Conservation (phyloP, 1,139 yeast species). For the Diutina catenulata region DNA sequence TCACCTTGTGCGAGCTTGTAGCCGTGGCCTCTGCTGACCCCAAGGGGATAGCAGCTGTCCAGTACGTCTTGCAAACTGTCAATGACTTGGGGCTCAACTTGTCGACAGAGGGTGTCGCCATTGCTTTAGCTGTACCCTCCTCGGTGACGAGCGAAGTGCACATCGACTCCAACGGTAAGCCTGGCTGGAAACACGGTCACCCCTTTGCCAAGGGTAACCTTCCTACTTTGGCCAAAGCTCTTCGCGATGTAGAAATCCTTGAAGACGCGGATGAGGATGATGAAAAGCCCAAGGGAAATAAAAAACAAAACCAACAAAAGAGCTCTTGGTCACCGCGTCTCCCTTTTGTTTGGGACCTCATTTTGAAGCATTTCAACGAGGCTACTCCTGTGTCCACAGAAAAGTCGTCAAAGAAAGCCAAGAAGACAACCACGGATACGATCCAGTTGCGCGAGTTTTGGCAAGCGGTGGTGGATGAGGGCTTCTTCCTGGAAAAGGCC, state of each 20-base stretch:
- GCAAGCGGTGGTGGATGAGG: slow-evolving; percentile 70
- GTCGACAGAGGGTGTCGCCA: slow-evolving; percentile 73
- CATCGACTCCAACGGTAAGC: slow-evolving; percentile 16
- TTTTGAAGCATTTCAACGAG: slow-evolving; percentile 30
- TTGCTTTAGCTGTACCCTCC: slow-evolving; percentile 42
- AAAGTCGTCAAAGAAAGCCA: slow-evolving; percentile 13
- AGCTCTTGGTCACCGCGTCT: slow-evolving; percentile 70
- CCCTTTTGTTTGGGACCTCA: slow-evolving; percentile 76
- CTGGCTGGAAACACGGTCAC: slow-evolving; percentile 57
- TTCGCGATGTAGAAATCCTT: slow-evolving; percentile 42
- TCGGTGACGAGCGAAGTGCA: slow-evolving; percentile 7
- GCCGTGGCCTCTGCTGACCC: slow-evolving; percentile 11
- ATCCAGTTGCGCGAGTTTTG: slow-evolving; percentile 61
- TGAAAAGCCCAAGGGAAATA: slow-evolving; percentile 14
- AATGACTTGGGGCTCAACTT: slow-evolving; percentile 45
- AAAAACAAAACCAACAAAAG: slow-evolving; percentile 30
- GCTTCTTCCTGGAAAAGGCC: slow-evolving; percentile 62
- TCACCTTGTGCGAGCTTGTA: slow-evolving; percentile 49
- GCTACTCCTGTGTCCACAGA: slow-evolving; percentile 19
- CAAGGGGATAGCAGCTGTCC: slow-evolving; percentile 16
- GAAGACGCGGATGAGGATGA: slow-evolving; percentile 24
- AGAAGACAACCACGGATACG: slow-evolving; percentile 10
- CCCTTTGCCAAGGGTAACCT: slow-evolving; percentile 66
- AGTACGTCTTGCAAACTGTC: slow-evolving; percentile 24
- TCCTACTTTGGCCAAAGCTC: slow-evolving; percentile 45